Conservation (phyloP, 176 grass and related monocot genomes). For the Lolium perenne region DNA sequence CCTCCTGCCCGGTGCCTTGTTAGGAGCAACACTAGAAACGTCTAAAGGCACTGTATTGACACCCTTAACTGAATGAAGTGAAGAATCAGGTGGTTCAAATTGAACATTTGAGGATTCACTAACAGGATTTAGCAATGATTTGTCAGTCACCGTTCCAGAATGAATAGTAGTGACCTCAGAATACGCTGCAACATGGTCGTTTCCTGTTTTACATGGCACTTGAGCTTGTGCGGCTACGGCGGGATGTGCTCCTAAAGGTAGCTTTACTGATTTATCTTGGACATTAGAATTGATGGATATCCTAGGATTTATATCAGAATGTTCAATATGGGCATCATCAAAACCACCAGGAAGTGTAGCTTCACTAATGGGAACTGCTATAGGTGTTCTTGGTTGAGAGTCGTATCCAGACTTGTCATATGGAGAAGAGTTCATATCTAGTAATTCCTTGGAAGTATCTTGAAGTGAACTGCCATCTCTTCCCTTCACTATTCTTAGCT, state of each 20-base stretch:
- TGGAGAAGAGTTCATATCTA: constrained; percentile 49
- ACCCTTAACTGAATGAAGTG: constrained; percentile 50
- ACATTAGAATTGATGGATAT: constrained; percentile 36
- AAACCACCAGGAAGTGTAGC: constrained; percentile 48
- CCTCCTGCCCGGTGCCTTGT: constrained; percentile 60
- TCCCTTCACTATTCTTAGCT: constrained; percentile 35
- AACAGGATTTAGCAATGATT: constrained; percentile 44
- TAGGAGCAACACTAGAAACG: constrained; percentile 36
- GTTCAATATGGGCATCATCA: constrained; percentile 14
- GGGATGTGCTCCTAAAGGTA: constrained; percentile 19
- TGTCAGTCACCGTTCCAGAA: constrained; percentile 11
- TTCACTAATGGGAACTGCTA: constrained; percentile 59
- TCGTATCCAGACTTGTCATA: constrained; percentile 55
- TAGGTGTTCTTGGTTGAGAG: constrained; percentile 61
- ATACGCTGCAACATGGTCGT: constrained; percentile 39
- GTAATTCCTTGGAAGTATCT: constrained; percentile 48
- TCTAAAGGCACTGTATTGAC: constrained; percentile 38
- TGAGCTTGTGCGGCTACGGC: constrained; percentile 45
- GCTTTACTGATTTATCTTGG: constrained; percentile 42
- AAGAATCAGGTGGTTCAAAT: constrained; percentile 28
- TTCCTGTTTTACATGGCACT: constrained; percentile 45
- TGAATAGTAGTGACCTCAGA: constrained; percentile 19
- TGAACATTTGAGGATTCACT: constrained; percentile 34
- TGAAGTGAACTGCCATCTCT: constrained; percentile 47
- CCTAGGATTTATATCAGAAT: constrained; percentile 50